A percentile compares a stretch with the other conserved stretches of the same genome.
Conservation (phyloP, 352 stramenopile species). For the Pythium volutum region DNA sequence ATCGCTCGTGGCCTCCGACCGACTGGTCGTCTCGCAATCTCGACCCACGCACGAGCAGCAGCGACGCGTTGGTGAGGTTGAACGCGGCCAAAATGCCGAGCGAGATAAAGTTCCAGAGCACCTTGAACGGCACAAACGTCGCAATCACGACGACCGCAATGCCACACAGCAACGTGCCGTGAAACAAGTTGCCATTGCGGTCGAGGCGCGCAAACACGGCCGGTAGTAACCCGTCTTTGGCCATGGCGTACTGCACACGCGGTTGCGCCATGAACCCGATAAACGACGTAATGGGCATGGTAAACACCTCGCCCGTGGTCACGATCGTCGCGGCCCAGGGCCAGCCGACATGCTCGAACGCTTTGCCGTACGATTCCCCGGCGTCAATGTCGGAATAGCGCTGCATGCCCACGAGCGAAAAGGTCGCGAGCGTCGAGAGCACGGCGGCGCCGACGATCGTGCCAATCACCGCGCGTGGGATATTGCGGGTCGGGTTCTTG, state of each 20-base stretch:
- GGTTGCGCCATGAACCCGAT: conserved; percentile 94
- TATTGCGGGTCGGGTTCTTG: conserved; percentile 81
- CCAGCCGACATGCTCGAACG: conserved; percentile 61
- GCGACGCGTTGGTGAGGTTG: conserved; percentile 86
- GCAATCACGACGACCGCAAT: conserved; percentile 49
- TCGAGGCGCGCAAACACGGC: conserved; percentile 77
- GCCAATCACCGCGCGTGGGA: conserved; percentile 88
- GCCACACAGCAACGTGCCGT: conserved; percentile 59
- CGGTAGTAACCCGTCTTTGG: conserved; percentile 92
- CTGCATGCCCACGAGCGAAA: conserved; percentile 92
- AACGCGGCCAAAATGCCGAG: conserved; percentile 88
- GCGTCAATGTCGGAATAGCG: conserved; percentile 81
- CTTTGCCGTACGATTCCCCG: conserved; percentile 65
- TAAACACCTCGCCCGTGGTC: conserved; percentile 90
- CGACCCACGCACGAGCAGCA: conserved; percentile 60
- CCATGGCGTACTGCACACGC: conserved; percentile 89
- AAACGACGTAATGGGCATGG: conserved; percentile 94
- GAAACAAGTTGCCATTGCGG: conserved; percentile 67
- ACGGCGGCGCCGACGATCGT: conserved; percentile 84
- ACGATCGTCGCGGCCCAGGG: conserved; percentile 83
- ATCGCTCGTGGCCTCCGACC: not conserved
- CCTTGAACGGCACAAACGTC: conserved; percentile 78
- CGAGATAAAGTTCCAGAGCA: conserved; percentile 90
- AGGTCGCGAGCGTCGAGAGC: conserved; percentile 83
- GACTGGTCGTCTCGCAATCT: conserved; percentile 27